phyloP scores from a whole-genome alignment of 1,284 basidiomycete species.

The Agaricales sp. region DNA sequence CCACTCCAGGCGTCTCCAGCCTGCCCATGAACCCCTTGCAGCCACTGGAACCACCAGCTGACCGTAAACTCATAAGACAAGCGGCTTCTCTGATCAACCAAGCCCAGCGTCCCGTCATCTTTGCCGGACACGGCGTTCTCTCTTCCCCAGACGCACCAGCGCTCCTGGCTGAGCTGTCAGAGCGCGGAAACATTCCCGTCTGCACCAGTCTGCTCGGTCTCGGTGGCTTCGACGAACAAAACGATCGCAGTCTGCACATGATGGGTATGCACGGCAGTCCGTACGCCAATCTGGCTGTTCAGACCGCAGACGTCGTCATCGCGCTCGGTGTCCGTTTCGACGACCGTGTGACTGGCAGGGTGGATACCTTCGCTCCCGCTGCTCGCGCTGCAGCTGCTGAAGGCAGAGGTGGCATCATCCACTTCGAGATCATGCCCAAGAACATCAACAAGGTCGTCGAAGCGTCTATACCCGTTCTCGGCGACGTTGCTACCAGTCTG shows the following conservation, averaged over 20 bases:
- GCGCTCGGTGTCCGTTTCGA: constrained; percentile 95
- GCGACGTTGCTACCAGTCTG: constrained; percentile 85
- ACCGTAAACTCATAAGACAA: constrained; percentile 62
- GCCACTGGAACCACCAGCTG: constrained; percentile 46
- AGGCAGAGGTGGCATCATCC: constrained; percentile 93
- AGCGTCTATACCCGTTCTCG: constrained; percentile 88
- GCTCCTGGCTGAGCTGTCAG: constrained; percentile 73
- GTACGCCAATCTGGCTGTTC: constrained; percentile 97
- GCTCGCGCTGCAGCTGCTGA: constrained; percentile 80
- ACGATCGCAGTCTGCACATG: constrained; percentile 90
- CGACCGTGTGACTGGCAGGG: constrained; percentile 93
- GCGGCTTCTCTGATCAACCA: constrained; percentile 89
- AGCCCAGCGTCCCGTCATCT: constrained; percentile 87
- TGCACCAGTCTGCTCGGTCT: constrained; percentile 96
- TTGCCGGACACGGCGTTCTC: constrained; percentile 90
- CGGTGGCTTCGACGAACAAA: constrained; percentile 89
- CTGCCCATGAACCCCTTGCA: constrained; percentile 71
- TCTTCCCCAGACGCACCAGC: constrained; percentile 76
- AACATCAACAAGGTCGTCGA: constrained; percentile 99
- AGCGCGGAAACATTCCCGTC: constrained; percentile 90
- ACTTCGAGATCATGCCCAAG: constrained; percentile 98
- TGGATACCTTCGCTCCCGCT: constrained; percentile 86
- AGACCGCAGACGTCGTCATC: constrained; percentile 95
- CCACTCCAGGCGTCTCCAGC: constrained; percentile 74
- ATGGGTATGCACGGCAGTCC: constrained; percentile 98